Conservation (phyloP, 345 rosid genomes). For the Lepidium sativum region DNA sequence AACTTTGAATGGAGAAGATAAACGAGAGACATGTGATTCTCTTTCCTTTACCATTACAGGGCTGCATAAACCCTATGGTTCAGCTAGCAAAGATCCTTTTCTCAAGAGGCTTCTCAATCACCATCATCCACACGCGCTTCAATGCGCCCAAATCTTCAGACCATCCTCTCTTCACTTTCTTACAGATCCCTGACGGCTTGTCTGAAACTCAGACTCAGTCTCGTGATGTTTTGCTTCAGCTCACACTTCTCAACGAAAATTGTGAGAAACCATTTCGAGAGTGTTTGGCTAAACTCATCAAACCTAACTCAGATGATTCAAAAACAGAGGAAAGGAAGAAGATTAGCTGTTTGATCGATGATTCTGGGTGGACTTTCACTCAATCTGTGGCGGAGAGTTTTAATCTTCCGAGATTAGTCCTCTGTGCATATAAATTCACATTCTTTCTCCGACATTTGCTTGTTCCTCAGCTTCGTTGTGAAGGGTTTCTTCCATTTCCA, state of each 20-base stretch:
- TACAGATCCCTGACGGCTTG: conserved; percentile 18
- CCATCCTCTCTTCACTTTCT: conserved; percentile 33
- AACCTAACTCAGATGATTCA: background rate
- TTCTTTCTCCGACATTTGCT: conserved; percentile 19
- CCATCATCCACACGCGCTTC: conserved; percentile 42
- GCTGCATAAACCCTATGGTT: conserved; percentile 63
- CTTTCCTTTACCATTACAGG: conserved; percentile 53
- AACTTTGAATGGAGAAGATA: conserved; percentile 13
- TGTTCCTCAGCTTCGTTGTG: conserved; percentile 21
- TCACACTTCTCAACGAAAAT: conserved; percentile 20
- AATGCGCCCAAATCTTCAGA: conserved; percentile 20
- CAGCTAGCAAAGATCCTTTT: conserved; percentile 50
- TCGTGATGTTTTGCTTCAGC: conserved; percentile 12
- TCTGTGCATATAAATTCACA: conserved; percentile 14
- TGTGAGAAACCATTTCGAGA: background rate
- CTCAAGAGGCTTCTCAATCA: conserved; percentile 40
- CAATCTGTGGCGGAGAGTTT: conserved; percentile 15
- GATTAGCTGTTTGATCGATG: conserved; percentile 18
- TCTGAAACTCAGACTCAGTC: conserved; percentile 27
- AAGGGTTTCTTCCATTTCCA: conserved; percentile 20
- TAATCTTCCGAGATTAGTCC: conserved; percentile 15
- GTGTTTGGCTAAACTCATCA: conserved; percentile 21
- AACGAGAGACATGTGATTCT: conserved; percentile 27
- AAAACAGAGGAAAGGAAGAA: background rate
- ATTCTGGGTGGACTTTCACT: conserved; percentile 25